Percentiles rank a stretch among this genome's conserved stretches.
Conservation (phyloP, 495 filamentous ascomycete genomes). For the Echria macrotheca region DNA sequence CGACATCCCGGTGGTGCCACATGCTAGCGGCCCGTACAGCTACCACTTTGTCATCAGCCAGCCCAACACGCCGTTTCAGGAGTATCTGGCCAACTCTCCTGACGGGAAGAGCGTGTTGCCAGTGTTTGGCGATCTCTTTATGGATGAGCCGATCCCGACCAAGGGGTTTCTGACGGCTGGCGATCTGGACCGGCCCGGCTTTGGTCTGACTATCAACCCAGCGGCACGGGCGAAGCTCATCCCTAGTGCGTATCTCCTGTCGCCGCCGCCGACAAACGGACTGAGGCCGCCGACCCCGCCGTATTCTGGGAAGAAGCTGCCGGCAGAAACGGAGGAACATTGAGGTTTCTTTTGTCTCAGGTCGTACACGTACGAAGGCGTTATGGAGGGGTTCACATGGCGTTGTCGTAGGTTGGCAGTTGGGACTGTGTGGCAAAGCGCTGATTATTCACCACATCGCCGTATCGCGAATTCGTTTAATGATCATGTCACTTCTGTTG, state of each 20-base stretch:
- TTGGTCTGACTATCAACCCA: conserved; percentile 81
- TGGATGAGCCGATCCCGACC: conserved; percentile 83
- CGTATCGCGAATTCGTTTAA: too few species aligned
- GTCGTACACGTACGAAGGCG: too few species aligned
- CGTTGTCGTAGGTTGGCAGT: too few species aligned
- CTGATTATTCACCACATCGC: too few species aligned
- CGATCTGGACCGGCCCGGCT: conserved; percentile 82
- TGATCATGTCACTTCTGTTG: too few species aligned
- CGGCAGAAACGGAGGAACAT: background rate
- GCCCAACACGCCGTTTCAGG: conserved; percentile 86
- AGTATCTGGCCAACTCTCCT: conserved; percentile 87
- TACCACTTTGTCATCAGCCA: conserved; percentile 94
- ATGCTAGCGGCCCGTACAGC: conserved; percentile 86
- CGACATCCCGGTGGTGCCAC: conserved; percentile 90
- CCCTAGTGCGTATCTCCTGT: conserved; percentile 63
- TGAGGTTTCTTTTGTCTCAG: too few species aligned
- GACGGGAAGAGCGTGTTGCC: conserved; percentile 84
- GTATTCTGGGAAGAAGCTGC: conserved; percentile 10
- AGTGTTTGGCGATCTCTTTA: conserved; percentile 85
- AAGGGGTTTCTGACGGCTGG: conserved; percentile 74
- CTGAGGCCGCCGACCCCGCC: conserved; percentile 41
- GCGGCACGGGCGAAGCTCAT: conserved; percentile 64
- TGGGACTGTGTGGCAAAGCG: too few species aligned
- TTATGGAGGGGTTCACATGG: too few species aligned
- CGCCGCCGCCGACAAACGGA: conserved; percentile 59